phyloP scores from a whole-genome alignment of 176 grass and related monocot species.

The Bromus sterilis region DNA sequence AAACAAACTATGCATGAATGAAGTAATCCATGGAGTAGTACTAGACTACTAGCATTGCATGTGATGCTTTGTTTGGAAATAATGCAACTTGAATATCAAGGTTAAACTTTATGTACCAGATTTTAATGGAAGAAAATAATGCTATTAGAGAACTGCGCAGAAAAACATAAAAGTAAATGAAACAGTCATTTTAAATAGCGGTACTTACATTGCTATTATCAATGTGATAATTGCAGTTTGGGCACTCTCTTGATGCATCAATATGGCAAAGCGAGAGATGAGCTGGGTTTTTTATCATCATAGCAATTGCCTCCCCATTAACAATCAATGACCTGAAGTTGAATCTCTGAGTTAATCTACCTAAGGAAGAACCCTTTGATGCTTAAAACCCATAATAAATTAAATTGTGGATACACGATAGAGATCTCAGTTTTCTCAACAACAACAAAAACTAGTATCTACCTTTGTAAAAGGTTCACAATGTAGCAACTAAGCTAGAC shows the following conservation, averaged over 20 bases:
- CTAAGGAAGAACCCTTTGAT: neutral
- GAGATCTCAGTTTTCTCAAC: neutral
- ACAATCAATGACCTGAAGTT: conserved; percentile 63
- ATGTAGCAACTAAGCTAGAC: neutral
- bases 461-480: neutral
- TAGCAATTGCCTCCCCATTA: conserved; percentile 32
- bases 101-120: neutral
- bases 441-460: neutral
- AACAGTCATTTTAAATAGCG: neutral
- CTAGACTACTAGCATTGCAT: neutral
- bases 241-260: conserved; percentile 63
- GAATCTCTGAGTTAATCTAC: neutral
- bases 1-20: neutral
- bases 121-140: neutral
- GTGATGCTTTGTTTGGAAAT: neutral
- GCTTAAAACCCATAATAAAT: neutral
- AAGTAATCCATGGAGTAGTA: neutral
- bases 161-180: neutral
- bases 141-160: neutral
- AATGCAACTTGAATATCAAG: neutral
- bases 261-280: conserved; percentile 19
- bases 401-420: neutral
- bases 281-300: conserved; percentile 19
- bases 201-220: conserved; percentile 88
- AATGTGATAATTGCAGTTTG: conserved; percentile 73